These are phyloP conservation scores for Cercospora brassicicola DNA, from an alignment of 2,329 filamentous ascomycete species.

Conservation along the genomic window DNA sequence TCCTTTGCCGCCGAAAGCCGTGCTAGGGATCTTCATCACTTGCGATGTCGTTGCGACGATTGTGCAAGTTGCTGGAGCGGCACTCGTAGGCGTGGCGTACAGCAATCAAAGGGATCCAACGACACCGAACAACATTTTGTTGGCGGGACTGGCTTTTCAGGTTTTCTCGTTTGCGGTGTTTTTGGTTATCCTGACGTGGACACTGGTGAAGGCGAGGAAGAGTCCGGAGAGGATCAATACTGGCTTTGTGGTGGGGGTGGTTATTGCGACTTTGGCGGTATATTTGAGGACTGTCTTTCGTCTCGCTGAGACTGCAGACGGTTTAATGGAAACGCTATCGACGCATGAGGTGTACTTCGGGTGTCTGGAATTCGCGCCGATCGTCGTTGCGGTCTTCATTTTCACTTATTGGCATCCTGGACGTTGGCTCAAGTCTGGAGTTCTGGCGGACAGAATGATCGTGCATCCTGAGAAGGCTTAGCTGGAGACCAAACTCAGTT, in stretches of 20 bases:
- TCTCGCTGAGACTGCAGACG: slow-evolving; percentile 56
- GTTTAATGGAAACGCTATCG: slow-evolving; percentile 48
- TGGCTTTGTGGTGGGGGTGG: slow-evolving; percentile 47
- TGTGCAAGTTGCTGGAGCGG: slow-evolving; percentile 57
- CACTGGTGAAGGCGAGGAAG: slow-evolving; percentile 43
- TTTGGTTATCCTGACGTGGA: slow-evolving; percentile 47
- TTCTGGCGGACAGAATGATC: not conserved
- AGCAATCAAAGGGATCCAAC: slow-evolving; percentile 54
- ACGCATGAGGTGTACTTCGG: slow-evolving; percentile 57
- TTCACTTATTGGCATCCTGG: slow-evolving; percentile 51
- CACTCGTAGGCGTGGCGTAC: slow-evolving; percentile 53
- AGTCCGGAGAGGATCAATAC: slow-evolving; percentile 37
- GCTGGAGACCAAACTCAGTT: not conserved
- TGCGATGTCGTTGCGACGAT: slow-evolving; percentile 57
- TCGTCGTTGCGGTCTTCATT: slow-evolving; percentile 53
- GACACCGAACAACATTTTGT: slow-evolving; percentile 56
- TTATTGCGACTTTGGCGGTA: slow-evolving; percentile 50
- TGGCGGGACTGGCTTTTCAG: slow-evolving; percentile 58
- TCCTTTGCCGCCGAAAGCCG: slow-evolving; percentile 48
- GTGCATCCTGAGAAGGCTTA: not conserved
- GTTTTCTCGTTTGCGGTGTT: slow-evolving; percentile 55
- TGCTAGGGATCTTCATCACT: slow-evolving; percentile 57
- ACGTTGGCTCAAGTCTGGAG: slow-evolving; percentile 32
- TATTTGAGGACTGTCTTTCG: slow-evolving; percentile 57
- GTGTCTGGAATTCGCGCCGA: slow-evolving; percentile 56